These are phyloP conservation scores for Hippophae rhamnoides DNA, from an alignment of 306 rosid species.

Conservation along the genomic window DNA sequence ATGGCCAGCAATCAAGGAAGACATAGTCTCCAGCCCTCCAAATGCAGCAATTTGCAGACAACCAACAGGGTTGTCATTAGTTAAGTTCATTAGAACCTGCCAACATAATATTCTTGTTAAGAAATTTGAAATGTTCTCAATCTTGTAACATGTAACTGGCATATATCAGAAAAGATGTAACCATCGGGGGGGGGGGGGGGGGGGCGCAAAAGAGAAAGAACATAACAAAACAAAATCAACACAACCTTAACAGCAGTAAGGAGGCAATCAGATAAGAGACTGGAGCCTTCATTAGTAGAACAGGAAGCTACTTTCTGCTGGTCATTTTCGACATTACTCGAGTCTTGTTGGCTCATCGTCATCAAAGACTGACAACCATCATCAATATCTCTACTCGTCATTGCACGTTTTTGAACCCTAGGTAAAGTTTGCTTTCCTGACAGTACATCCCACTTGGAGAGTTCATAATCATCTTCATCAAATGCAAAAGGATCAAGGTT, in stretches of 20 bases:
- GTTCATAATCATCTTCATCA: constrained; percentile 76
- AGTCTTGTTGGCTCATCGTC: constrained; percentile 38
- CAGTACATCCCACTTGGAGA: constrained; percentile 85
- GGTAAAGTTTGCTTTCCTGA: constrained; percentile 49
- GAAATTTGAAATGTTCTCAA: too few species aligned
- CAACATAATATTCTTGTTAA: constrained; percentile 9
- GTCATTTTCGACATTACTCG: constrained; percentile 34
- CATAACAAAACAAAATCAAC: neutral
- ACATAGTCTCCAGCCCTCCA: constrained; percentile 91
- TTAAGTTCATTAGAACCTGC: constrained; percentile 96
- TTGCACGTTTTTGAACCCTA: constrained; percentile 28
- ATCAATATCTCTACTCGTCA: constrained; percentile 32
- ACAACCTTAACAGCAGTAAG: constrained; percentile 69
- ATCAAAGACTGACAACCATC: constrained; percentile 46
- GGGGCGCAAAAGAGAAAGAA: too few species aligned
- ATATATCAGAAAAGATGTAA: too few species aligned
- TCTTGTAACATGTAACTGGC: too few species aligned
- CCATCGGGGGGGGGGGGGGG: too few species aligned
- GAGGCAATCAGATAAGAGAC: constrained; percentile 73
- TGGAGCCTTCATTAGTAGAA: constrained; percentile 42
- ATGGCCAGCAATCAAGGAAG: constrained; percentile 79
- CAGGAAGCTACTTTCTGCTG: constrained; percentile 27
- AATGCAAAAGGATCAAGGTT: constrained; percentile 88
- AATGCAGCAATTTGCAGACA: constrained; percentile 73
- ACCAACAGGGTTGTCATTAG: constrained; percentile 90